Evolutionary conservation across 306 rosid genomes (phyloP).

Genomic region (Casuarina equisetifolia): DNA sequence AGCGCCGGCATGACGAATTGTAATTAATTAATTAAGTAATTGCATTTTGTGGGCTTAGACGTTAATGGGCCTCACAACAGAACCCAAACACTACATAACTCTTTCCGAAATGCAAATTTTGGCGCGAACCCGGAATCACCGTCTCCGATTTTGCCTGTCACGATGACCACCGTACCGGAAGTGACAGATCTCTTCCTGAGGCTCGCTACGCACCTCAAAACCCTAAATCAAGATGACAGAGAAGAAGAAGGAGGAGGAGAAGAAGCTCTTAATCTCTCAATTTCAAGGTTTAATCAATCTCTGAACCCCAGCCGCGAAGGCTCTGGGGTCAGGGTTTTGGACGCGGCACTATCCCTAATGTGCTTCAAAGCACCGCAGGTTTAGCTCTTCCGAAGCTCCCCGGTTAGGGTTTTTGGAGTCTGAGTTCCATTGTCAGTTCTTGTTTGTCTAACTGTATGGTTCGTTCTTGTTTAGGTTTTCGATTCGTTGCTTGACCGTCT

Average conservation of each 20-base stretch:
- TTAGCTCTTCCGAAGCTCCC: not conserved
- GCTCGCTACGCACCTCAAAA: conserved; percentile 34
- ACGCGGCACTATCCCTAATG: conserved; percentile 43
- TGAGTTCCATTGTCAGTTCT: not conserved
- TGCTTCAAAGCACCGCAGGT: conserved; percentile 44
- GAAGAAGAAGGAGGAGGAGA: conserved; percentile 5
- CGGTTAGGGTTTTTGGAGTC: not conserved
- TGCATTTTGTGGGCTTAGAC: not conserved
- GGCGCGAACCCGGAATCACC: conserved; percentile 32
- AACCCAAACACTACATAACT: not conserved
- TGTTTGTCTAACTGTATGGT: not conserved
- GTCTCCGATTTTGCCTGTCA: not conserved
- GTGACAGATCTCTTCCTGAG: conserved; percentile 33
- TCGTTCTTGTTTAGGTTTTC: conserved; percentile 33
- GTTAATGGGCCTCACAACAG: not conserved
- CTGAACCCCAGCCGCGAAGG: conserved; percentile 26
- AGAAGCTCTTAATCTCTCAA: conserved; percentile 26
- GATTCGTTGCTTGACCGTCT: conserved; percentile 27
- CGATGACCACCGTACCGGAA: conserved; percentile 27
- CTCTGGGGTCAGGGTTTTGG: conserved; percentile 44
- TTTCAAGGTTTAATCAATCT: conserved; percentile 34
- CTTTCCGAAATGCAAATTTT: conserved; percentile 7
- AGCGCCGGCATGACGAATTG: too few species aligned
- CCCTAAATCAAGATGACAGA: not conserved
- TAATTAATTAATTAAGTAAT: too few species aligned